phyloP scores from a whole-genome alignment of 495 filamentous ascomycete genomes.

The Staphylotrichum longicolle region DNA sequence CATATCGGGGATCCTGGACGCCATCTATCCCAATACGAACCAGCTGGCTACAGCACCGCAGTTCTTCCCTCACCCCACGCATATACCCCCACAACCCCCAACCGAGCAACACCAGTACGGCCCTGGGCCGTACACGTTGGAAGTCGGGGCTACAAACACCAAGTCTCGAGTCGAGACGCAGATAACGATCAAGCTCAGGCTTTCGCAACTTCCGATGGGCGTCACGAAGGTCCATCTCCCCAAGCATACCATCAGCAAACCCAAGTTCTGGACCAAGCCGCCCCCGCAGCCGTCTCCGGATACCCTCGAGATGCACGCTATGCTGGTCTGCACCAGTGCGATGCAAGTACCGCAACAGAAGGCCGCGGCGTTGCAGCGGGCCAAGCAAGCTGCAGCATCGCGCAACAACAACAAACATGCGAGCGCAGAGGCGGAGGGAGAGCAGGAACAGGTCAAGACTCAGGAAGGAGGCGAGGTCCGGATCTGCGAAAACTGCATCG shows the following conservation, averaged over 20 bases:
- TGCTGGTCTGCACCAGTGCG: conserved; percentile 88
- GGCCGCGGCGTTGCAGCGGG: conserved; percentile 64
- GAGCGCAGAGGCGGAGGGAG: conserved; percentile 16
- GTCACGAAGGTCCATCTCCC: conserved; percentile 81
- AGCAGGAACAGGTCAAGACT: conserved; percentile 62
- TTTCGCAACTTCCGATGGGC: conserved; percentile 68
- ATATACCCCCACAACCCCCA: conserved; percentile 1
- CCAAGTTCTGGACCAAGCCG: conserved; percentile 75
- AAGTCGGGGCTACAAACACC: conserved; percentile 23
- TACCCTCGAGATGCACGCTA: conserved; percentile 75
- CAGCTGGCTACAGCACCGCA: neutral
- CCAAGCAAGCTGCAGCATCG: conserved; percentile 38
- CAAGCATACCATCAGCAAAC: conserved; percentile 83
- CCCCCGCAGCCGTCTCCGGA: conserved; percentile 59
- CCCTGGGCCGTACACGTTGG: conserved; percentile 15
- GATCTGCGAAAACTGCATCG: conserved; percentile 81
- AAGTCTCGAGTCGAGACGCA: conserved; percentile 97
- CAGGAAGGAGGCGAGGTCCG: conserved; percentile 82
- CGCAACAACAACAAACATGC: neutral
- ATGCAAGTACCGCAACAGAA: conserved; percentile 69
- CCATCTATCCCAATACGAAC: conserved; percentile 3
- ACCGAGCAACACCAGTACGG: conserved; percentile 13
- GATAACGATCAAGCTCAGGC: conserved; percentile 74
- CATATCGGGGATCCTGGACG: neutral
- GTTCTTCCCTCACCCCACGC: conserved; percentile 4